A percentile compares a stretch with the other conserved stretches of the same genome.
Evolutionary conservation across 768 basidiomycete genomes (phyloP).

Genomic region (Boletus eberwhitei): DNA sequence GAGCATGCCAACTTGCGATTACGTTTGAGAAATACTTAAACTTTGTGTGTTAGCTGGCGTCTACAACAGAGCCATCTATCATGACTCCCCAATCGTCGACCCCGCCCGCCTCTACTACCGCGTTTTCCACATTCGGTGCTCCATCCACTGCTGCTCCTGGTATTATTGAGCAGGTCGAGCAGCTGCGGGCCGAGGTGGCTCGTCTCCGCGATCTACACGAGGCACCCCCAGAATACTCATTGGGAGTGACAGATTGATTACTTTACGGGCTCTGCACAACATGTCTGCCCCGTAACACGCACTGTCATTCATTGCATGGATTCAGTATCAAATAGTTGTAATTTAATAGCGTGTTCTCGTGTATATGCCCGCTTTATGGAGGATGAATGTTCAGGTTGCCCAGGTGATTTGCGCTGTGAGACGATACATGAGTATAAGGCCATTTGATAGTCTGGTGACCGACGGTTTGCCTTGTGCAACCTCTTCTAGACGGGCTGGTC

Average conservation of each 20-base stretch:
- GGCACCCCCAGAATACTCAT: not conserved
- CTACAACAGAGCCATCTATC: not conserved
- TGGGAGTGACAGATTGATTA: not conserved
- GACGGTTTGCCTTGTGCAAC: no score
- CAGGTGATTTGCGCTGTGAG: no score
- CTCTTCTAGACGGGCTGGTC: no score
- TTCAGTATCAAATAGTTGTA: no score
- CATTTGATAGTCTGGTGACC: no score
- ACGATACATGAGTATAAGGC: no score
- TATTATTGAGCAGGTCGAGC: constrained; percentile 4
- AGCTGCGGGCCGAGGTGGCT: constrained; percentile 7
- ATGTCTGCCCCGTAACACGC: no score
- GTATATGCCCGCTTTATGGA: not conserved
- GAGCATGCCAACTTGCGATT: not conserved
- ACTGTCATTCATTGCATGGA: not conserved
- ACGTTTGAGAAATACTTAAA: not conserved
- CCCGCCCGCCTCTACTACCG: not conserved
- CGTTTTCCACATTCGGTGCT: not conserved
- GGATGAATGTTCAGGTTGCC: not conserved
- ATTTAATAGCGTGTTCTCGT: not conserved
- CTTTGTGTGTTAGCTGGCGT: not conserved
- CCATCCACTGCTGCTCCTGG: not conserved
- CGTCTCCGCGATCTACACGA: constrained; percentile 1
- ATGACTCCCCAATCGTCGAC: not conserved
- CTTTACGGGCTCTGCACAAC: not conserved